A percentile compares a stretch with the other conserved stretches of the same genome.
Evolutionary conservation across 164 flowering plant genomes (phyloP).

Genomic region (Vitis amurensis): DNA sequence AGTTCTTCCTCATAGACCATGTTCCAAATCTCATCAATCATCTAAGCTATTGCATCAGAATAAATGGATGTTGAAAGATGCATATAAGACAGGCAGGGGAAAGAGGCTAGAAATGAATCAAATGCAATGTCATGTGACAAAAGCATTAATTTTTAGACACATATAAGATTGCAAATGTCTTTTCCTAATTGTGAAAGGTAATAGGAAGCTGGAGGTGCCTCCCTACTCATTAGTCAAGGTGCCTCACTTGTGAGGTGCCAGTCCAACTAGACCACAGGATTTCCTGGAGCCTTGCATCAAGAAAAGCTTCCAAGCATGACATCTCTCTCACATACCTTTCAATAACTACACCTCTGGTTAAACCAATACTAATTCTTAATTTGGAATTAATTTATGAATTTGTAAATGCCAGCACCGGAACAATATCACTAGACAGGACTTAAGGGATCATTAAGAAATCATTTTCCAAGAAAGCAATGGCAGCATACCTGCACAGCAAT

Average conservation of each 20-base stretch:
- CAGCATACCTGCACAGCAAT: constrained; percentile 81
- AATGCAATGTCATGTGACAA: neutral
- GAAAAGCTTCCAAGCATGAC: neutral
- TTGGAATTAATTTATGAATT: too few species aligned
- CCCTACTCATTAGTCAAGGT: too few species aligned
- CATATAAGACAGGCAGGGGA: neutral
- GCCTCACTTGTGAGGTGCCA: too few species aligned
- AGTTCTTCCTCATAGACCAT: too few species aligned
- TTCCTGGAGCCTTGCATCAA: neutral
- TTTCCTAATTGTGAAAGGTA: neutral
- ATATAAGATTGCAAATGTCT: too few species aligned
- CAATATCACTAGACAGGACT: neutral
- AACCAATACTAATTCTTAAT: too few species aligned
- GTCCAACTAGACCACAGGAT: too few species aligned
- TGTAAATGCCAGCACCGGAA: too few species aligned
- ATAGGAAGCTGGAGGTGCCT: too few species aligned
- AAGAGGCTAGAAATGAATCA: neutral
- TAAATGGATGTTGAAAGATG: neutral
- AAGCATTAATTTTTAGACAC: neutral
- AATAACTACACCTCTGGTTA: too few species aligned
- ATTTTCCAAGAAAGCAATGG: neutral
- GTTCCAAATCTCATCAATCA: too few species aligned
- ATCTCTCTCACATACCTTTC: neutral
- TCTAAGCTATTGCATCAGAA: neutral
- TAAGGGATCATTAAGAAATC: neutral